Evolutionary conservation across 2,329 filamentous ascomycete genomes (phyloP).

Genomic region (Trichoderma cornu-damae): DNA sequence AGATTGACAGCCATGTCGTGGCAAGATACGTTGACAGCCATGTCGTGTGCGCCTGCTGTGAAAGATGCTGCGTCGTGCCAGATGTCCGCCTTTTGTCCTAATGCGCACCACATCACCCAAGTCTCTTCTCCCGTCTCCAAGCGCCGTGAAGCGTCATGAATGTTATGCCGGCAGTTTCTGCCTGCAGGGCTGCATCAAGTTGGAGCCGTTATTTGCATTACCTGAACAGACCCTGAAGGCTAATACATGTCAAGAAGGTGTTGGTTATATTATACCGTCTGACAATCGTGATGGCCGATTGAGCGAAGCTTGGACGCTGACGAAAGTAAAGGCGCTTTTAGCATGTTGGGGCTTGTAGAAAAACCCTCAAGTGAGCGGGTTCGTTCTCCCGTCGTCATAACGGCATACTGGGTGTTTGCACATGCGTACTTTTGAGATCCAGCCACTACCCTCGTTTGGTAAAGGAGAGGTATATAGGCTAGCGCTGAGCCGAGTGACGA

Average conservation of each 20-base stretch:
- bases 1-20: not conserved
- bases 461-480: not conserved
- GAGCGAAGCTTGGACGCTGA: not conserved
- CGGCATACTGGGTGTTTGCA: not conserved
- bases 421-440: not conserved
- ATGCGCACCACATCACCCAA: not conserved
- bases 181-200: constrained; percentile 2
- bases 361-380: not conserved
- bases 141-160: not conserved
- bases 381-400: too few species aligned
- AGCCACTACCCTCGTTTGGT: not conserved
- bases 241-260: not conserved
- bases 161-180: not conserved
- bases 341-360: not conserved
- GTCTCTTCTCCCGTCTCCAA: not conserved
- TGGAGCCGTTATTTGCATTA: not conserved
- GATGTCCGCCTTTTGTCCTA: not conserved
- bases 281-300: too few species aligned
- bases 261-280: not conserved
- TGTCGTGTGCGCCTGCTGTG: not conserved
- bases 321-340: not conserved
- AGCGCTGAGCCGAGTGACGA: constrained; percentile 7
- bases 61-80: not conserved
- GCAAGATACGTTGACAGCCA: not conserved
- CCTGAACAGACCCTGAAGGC: not conserved